phyloP scores from a whole-genome alignment of 352 stramenopile genomes.

The Lagenidium sp. region DNA sequence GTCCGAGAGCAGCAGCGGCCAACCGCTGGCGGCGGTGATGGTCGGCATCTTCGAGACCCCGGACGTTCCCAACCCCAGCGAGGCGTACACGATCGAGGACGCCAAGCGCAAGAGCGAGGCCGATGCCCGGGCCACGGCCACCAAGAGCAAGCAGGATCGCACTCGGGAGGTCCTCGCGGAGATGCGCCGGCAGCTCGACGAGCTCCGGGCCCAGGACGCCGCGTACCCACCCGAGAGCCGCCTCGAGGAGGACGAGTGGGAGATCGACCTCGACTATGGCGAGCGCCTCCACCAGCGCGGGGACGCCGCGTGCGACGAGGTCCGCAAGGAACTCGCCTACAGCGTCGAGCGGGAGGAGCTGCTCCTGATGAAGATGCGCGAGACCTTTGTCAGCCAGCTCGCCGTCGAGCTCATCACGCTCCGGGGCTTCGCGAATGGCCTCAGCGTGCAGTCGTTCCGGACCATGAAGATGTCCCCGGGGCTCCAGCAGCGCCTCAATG shows the following conservation, averaged over 20 bases:
- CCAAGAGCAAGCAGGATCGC: slow-evolving; percentile 82
- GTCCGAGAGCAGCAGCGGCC: neutral
- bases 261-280: slow-evolving; percentile 85
- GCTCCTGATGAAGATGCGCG: slow-evolving; percentile 78
- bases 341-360: slow-evolving; percentile 70
- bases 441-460: slow-evolving; percentile 72
- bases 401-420: slow-evolving; percentile 73
- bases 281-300: slow-evolving; percentile 53
- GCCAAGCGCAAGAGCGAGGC: slow-evolving; percentile 87
- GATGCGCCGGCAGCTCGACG: slow-evolving; percentile 74
- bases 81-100: slow-evolving; percentile 90
- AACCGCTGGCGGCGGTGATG: too few species aligned
- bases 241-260: slow-evolving; percentile 68
- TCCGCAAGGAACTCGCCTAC: slow-evolving; percentile 78
- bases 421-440: slow-evolving; percentile 47
- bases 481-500: slow-evolving; percentile 53
- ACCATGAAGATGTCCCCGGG: slow-evolving; percentile 64
- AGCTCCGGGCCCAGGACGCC: slow-evolving; percentile 49
- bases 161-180: slow-evolving; percentile 72
- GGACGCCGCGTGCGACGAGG: slow-evolving; percentile 82
- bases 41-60: slow-evolving; percentile 31
- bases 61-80: slow-evolving; percentile 59
- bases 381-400: slow-evolving; percentile 61
- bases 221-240: slow-evolving; percentile 41
- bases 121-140: slow-evolving; percentile 47